These are phyloP conservation scores for Pichia sp. DNA, from an alignment of 1,139 yeast genomes.

Conservation along the genomic window DNA sequence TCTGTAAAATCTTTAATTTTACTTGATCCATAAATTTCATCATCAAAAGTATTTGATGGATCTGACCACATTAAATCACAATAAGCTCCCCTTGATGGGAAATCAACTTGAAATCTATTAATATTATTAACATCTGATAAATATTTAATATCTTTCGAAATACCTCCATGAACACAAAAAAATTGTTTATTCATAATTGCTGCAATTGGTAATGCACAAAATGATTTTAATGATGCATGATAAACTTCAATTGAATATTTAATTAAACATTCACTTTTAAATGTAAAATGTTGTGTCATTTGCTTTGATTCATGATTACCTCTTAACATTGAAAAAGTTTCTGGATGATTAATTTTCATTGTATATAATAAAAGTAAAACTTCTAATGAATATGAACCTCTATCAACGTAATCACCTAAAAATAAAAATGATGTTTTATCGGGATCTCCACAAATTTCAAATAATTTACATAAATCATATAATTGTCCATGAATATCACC, in stretches of 20 bases:
- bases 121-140: conserved; percentile 64
- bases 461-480: conserved; percentile 81
- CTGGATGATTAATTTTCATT: conserved; percentile 71
- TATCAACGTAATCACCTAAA: conserved; percentile 92
- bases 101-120: conserved; percentile 81
- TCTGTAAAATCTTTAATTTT: conserved; percentile 38
- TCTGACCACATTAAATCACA: conserved; percentile 97
- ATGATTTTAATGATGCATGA: conserved; percentile 70
- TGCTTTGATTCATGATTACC: conserved; percentile 97
- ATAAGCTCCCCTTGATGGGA: conserved; percentile 86
- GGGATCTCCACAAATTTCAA: conserved; percentile 95
- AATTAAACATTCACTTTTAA: conserved; percentile 83
- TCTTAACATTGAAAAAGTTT: conserved; percentile 72
- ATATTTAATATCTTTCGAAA: conserved; percentile 74
- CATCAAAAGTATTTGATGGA: conserved; percentile 83
- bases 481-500: conserved; percentile 97
- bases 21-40: conserved; percentile 42
- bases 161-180: conserved; percentile 96
- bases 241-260: conserved; percentile 68
- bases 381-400: conserved; percentile 90
- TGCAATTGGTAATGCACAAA: conserved; percentile 85
- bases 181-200: conserved; percentile 94
- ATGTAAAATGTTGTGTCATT: conserved; percentile 89
- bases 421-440: conserved; percentile 66
- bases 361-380: conserved; percentile 77